Evolutionary conservation across 768 basidiomycete species (phyloP), one percentile per base, ranked within the genome.

Genomic region (Pleurotus citrinopileatus): DNA sequence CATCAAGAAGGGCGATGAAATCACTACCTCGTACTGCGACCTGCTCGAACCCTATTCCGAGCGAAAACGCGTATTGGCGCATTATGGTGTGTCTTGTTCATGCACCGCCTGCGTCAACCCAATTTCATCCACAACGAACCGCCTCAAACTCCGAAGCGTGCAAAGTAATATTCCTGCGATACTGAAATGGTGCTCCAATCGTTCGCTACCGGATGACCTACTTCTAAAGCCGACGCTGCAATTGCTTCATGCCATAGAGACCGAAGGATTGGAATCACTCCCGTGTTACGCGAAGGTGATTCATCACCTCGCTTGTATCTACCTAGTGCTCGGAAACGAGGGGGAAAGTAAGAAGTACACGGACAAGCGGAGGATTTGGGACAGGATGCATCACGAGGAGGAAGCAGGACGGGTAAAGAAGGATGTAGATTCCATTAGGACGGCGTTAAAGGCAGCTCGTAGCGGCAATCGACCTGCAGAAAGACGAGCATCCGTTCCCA

Each of bases 21-120:
- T 54, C 25, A 54, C 52, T 10, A 42, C 20, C 15, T 22, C 22
- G 15, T 54, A 54, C 28, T 44, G 28, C 42, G 42, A 44, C 20
- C 42, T 44, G 45, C n/a, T 32, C 42, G 12, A 13, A 6, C 23
- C 37, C 2, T 26, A n/a, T 13, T 27, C 38, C 17, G 28, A 42
- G 8, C 52, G 52, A 25, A 40, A 40, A 7, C 12, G 17, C 12
- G 38, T n/a, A 2, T 19, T 40, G 2, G 12, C 38, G 2, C 19
- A 13, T 7, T 40, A 40, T n/a, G 5, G 19, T 19, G 12, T 40
- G 12, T 7, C 2, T 3, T 40, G 38, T 3, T 1, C 38, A 7
- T 40, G 38, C 19, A 3, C 2, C 38, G 38, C 38, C 2, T 40
- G 38, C 17, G 15, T 19, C 1, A 13, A 7, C 38, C 38, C 38